Percentiles rank a stretch among this genome's conserved stretches.
These are phyloP conservation scores for Ulmus americana DNA, from an alignment of 331 rosid species.

Conservation along the genomic window DNA sequence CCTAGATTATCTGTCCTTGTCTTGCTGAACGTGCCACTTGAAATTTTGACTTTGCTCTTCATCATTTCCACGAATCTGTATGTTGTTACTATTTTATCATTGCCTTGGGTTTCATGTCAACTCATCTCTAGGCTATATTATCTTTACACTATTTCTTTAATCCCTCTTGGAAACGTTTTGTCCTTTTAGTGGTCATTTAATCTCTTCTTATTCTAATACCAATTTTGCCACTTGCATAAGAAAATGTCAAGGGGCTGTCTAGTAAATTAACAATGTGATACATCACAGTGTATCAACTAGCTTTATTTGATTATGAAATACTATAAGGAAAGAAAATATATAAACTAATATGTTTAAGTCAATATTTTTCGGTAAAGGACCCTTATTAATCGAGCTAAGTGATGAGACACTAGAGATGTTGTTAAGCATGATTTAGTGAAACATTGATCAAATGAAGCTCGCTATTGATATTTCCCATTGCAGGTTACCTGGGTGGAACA, in stretches of 20 bases:
- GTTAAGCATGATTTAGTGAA: too few relatives aligned
- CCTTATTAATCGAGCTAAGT: too few relatives aligned
- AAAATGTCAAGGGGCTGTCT: constrained; percentile 9
- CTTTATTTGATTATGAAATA: too few relatives aligned
- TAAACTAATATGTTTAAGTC: too few relatives aligned
- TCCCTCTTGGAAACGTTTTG: constrained; percentile 9
- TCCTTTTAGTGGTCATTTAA: neutral
- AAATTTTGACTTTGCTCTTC: constrained; percentile 32
- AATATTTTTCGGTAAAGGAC: too few relatives aligned
- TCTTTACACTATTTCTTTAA: constrained; percentile 17
- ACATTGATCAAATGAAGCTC: too few relatives aligned
- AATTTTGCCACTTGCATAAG: neutral
- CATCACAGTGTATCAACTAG: constrained; percentile 9
- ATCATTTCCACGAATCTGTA: constrained; percentile 26
- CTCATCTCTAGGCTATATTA: constrained; percentile 26
- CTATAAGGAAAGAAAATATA: too few relatives aligned
- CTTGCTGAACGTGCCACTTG: constrained; percentile 29
- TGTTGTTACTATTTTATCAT: constrained; percentile 23
- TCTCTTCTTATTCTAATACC: neutral
- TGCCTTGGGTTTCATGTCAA: constrained; percentile 35
- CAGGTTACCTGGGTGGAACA: constrained; percentile 91
- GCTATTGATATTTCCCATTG: constrained; percentile 9
- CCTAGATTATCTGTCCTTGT: neutral
- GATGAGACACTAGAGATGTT: too few relatives aligned
- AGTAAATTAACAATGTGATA: constrained; percentile 12